phyloP scores from a whole-genome alignment of 148 eudicot species.

The Nyssa sinensis region DNA sequence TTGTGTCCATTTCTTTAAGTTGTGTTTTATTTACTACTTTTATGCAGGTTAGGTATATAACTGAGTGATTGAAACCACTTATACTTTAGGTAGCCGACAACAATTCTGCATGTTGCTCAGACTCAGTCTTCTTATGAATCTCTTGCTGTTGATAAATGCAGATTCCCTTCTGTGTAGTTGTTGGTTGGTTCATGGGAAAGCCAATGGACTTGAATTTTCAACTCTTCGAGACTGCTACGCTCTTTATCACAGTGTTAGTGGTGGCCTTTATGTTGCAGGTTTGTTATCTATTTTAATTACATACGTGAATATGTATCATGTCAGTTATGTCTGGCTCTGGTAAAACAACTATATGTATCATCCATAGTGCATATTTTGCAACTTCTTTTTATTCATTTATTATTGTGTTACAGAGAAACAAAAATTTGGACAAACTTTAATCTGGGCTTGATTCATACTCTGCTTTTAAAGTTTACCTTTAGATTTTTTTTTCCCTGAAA shows the following conservation, averaged over 20 bases:
- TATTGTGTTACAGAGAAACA: neutral
- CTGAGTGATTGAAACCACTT: conserved; percentile 2
- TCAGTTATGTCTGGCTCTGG: neutral
- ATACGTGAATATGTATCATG: neutral
- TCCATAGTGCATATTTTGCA: neutral
- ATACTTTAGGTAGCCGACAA: neutral
- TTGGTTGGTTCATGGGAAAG: conserved; percentile 91
- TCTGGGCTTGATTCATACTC: neutral
- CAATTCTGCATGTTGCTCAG: conserved; percentile 1
- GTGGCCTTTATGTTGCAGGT: conserved; percentile 99
- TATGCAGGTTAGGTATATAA: neutral
- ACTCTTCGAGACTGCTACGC: conserved; percentile 92
- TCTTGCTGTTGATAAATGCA: conserved; percentile 41
- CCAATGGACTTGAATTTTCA: conserved; percentile 96
- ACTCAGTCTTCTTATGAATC: neutral
- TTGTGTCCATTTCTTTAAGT: neutral
- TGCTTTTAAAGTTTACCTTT: neutral
- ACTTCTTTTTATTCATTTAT: neutral
- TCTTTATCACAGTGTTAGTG: conserved; percentile 86
- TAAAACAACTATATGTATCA: neutral
- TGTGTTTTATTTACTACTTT: neutral
- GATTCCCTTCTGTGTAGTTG: conserved; percentile 95
- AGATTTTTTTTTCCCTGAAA: neutral
- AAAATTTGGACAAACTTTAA: neutral
- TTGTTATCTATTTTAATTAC: conserved; percentile 16